phyloP scores from a whole-genome alignment of 352 stramenopile genomes.

The Aphanomyces invadans region DNA sequence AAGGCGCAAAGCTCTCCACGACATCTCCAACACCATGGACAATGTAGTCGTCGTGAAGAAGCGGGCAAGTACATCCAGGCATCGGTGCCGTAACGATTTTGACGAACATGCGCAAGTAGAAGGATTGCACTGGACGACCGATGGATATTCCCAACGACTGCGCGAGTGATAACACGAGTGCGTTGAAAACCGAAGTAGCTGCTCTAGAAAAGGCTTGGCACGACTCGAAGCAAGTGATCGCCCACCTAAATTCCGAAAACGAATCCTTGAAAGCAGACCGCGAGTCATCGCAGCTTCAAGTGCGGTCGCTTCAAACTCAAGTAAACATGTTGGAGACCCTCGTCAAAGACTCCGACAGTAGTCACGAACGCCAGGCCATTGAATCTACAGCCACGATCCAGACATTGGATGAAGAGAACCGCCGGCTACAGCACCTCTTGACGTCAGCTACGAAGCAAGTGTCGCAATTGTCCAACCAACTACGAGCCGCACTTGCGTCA shows the following conservation, averaged over 20 bases:
- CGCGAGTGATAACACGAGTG: neutral
- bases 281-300: neutral
- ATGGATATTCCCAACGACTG: neutral
- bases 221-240: neutral
- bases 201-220: neutral
- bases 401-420: neutral
- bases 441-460: neutral
- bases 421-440: neutral
- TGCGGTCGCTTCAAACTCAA: neutral
- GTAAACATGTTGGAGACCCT: neutral
- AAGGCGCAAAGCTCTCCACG: neutral
- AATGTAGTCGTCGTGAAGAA: neutral
- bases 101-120: too few species aligned
- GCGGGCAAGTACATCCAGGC: neutral
- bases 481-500: neutral
- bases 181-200: neutral
- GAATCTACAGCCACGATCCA: too few species aligned
- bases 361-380: neutral
- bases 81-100: too few species aligned
- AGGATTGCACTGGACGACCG: neutral
- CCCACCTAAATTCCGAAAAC: neutral
- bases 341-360: neutral
- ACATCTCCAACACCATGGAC: slow-evolving; percentile 3
- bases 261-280: neutral
- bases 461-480: neutral